These are phyloP conservation scores for Maudiozyma humilis DNA, from an alignment of 1,139 yeast genomes.

Conservation along the genomic window DNA sequence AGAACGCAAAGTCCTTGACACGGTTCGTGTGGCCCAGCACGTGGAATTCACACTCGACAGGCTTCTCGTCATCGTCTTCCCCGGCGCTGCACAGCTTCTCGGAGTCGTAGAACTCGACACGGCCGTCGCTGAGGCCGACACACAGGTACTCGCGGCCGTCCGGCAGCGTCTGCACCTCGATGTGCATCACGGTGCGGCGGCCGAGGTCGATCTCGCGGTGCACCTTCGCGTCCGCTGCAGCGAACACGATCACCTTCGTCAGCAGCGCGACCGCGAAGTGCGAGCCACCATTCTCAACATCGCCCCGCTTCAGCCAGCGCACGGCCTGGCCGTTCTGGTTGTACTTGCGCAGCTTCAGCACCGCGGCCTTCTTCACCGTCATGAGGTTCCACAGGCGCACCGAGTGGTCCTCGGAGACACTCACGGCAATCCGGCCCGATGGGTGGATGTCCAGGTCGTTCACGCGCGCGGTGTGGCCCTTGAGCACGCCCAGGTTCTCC, in stretches of 20 bases:
- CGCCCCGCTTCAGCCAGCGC: slow-evolving; percentile 63
- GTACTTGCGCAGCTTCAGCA: slow-evolving; percentile 62
- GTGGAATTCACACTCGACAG: slow-evolving; percentile 41
- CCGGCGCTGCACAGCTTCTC: slow-evolving; percentile 35
- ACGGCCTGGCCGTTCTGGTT: slow-evolving; percentile 64
- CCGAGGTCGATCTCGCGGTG: slow-evolving; percentile 41
- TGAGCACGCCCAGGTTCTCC: slow-evolving; percentile 83
- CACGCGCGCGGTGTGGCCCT: slow-evolving; percentile 73
- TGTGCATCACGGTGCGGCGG: slow-evolving; percentile 56
- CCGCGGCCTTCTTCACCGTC: slow-evolving; percentile 95
- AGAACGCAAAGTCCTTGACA: slow-evolving; percentile 65
- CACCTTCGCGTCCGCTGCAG: slow-evolving; percentile 56
- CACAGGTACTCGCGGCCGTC: slow-evolving; percentile 45
- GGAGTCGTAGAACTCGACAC: slow-evolving; percentile 48
- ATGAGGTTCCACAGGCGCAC: slow-evolving; percentile 88
- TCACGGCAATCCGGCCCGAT: slow-evolving; percentile 82
- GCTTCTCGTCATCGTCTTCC: slow-evolving; percentile 29
- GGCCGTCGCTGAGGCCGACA: slow-evolving; percentile 66
- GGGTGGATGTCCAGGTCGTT: slow-evolving; percentile 88
- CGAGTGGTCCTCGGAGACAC: slow-evolving; percentile 79
- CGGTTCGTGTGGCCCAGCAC: slow-evolving; percentile 78
- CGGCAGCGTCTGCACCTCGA: slow-evolving; percentile 42
- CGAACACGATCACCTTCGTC: slow-evolving; percentile 56
- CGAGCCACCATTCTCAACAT: slow-evolving; percentile 58
- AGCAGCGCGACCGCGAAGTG: slow-evolving; percentile 68